Evolutionary conservation across 495 filamentous ascomycete genomes (phyloP), one percentile per base, ranked within the genome.

Genomic region (Aspergillus kassunensis): DNA sequence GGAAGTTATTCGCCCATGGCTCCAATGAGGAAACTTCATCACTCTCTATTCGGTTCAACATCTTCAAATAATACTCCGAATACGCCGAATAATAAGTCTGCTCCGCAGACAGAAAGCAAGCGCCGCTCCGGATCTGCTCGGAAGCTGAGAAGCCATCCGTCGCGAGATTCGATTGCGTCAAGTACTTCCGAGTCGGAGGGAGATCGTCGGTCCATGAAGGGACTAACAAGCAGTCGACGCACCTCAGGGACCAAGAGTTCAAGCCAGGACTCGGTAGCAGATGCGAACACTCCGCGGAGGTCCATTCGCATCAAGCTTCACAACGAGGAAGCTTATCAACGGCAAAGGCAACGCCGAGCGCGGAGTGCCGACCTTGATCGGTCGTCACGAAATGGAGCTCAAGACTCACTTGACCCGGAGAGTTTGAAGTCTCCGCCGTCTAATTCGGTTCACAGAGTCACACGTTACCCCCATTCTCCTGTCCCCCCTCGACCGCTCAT

Each of bases 251-350:
- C 82, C 11, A 83, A 83, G 59, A 78, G 75, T 23, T 41, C 52
- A 12, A 59, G 58, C 62, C 61, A 57, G 33, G 65, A 71, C 24
- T 62, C 60, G 24, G 49, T 66, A 46, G 53, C 78, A 58, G 67
- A 89, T 83, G 64, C 89, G 81, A 51, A 71, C 77, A 42, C 88
- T 82, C 52, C 84, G 3, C 81, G 89, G 55, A 82, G 90, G 25
- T 92, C 90, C 13, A 95, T 96, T 55, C 80, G 90, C 24, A 96
- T 97, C 58, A 95, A 95, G 66, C 77, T 96, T 12, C 81, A 91
- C 67, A 88, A 89, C 56, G 91, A 97, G 62, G 89, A 95, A 40
- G 57, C 66, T 12, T 58, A 71, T 8, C 67, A 73, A 29, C 63
- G 64, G 57, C 80, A 86, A 55, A 86, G 83, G 59, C 79, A 73